Evolutionary conservation across 768 basidiomycete genomes (phyloP).

Genomic region (Megacollybia marginata): DNA sequence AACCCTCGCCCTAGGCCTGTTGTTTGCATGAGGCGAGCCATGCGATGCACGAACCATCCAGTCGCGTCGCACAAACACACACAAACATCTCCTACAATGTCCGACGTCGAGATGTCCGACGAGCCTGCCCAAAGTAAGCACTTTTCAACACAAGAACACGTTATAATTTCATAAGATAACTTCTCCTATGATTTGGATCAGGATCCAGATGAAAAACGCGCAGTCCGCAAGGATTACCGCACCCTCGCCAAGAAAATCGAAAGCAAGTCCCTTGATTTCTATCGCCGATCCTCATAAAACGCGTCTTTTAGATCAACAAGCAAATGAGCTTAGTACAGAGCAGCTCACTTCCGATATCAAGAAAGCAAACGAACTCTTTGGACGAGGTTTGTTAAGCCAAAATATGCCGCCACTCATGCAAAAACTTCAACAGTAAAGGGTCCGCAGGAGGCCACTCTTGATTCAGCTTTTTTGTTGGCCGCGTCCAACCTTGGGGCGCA

Average conservation of each 20-base stretch:
- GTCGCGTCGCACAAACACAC: no score
- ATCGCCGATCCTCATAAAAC: background rate
- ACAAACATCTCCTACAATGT: background rate
- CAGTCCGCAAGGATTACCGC: slow-evolving; percentile 68
- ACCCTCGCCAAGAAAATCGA: slow-evolving; percentile 54
- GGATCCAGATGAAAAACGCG: slow-evolving; percentile 72
- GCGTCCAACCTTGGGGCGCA: slow-evolving; percentile 75
- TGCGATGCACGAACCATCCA: no score
- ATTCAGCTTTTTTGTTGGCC: slow-evolving; percentile 73
- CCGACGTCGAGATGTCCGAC: slow-evolving; percentile 4
- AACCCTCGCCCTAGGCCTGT: no score
- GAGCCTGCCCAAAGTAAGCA: background rate
- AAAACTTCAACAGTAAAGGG: slow-evolving; percentile 49
- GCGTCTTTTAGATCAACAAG: slow-evolving; percentile 30
- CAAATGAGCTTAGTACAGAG: slow-evolving; percentile 48
- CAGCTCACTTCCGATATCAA: slow-evolving; percentile 49
- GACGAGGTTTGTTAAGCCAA: slow-evolving; percentile 39
- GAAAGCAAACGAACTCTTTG: slow-evolving; percentile 54
- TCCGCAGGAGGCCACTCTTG: slow-evolving; percentile 84
- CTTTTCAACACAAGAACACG: background rate
- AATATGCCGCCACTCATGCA: background rate
- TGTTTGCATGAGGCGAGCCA: no score
- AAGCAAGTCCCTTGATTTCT: slow-evolving; percentile 34
- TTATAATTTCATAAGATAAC: background rate
- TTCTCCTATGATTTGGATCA: slow-evolving; percentile 74